Evolutionary conservation across 805 yeast species (phyloP).

Genomic region (Candida khao-thaluensis): DNA sequence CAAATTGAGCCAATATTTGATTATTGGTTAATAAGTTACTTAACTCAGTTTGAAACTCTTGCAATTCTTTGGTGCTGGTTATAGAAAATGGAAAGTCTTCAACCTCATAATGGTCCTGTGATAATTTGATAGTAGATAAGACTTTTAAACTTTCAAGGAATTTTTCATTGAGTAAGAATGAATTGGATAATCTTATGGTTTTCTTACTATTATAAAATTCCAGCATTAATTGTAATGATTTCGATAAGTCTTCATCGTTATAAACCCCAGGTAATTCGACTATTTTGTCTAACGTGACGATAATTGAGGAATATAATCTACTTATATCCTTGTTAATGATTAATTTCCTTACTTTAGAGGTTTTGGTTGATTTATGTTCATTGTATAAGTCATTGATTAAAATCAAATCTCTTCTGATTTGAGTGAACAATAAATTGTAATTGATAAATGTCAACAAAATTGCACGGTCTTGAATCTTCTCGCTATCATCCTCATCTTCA

Average conservation of each 20-base stretch:
- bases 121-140: conserved; percentile 22
- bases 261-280: conserved; percentile 89
- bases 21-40: conserved; percentile 19
- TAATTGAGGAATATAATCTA: conserved; percentile 51
- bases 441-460: conserved; percentile 73
- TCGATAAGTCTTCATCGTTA: conserved; percentile 69
- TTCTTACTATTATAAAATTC: conserved; percentile 48
- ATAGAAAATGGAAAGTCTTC: conserved; percentile 42
- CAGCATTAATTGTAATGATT: conserved; percentile 51
- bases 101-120: conserved; percentile 27
- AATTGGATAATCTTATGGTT: conserved; percentile 43
- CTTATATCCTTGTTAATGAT: conserved; percentile 41
- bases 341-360: conserved; percentile 22
- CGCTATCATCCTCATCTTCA: conserved; percentile 50
- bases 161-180: conserved; percentile 40
- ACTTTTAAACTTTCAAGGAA: conserved; percentile 50
- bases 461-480: conserved; percentile 67
- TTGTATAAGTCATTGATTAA: conserved; percentile 39
- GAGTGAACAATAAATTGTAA: conserved; percentile 62
- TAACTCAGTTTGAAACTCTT: conserved; percentile 20
- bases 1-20: conserved; percentile 51
- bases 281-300: conserved; percentile 54
- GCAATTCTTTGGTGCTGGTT: conserved; percentile 36
- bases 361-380: conserved; percentile 11
- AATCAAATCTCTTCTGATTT: conserved; percentile 68